These are phyloP conservation scores for Arthroderma sp. DNA, from an alignment of 2,329 filamentous ascomycete species.

Conservation along the genomic window DNA sequence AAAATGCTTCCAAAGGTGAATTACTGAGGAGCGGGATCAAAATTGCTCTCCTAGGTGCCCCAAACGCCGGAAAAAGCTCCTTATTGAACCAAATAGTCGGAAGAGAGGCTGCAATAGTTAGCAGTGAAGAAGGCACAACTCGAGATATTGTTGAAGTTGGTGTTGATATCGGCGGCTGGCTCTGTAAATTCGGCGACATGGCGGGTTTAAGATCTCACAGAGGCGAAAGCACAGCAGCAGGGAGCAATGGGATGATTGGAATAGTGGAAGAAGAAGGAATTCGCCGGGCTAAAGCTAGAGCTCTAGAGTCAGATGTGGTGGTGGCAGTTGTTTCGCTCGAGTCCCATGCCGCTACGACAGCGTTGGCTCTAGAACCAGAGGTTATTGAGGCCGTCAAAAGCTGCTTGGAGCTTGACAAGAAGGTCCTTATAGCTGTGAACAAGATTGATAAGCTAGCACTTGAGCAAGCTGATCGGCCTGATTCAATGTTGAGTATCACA, in stretches of 20 bases:
- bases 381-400: slow-evolving; percentile 41
- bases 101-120: slow-evolving; percentile 89
- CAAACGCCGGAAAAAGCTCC: slow-evolving; percentile 91
- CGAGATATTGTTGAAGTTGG: slow-evolving; percentile 86
- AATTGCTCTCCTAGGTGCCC: slow-evolving; percentile 75
- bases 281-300: slow-evolving; percentile 66
- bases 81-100: slow-evolving; percentile 83
- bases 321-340: slow-evolving; percentile 70
- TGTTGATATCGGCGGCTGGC: slow-evolving; percentile 76
- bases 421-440: slow-evolving; percentile 48
- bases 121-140: slow-evolving; percentile 82
- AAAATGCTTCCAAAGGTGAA: slow-evolving; percentile 69
- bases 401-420: slow-evolving; percentile 37
- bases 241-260: slow-evolving; percentile 39
- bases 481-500: slow-evolving; percentile 4
- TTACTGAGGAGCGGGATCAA: slow-evolving; percentile 73
- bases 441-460: slow-evolving; percentile 41
- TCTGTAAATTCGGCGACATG: slow-evolving; percentile 91
- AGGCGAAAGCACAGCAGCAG: not conserved
- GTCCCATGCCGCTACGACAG: slow-evolving; percentile 18
- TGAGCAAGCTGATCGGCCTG: slow-evolving; percentile 5
- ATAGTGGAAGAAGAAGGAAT: slow-evolving; percentile 82
- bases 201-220: slow-evolving; percentile 59
- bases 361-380: slow-evolving; percentile 36
- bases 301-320: slow-evolving; percentile 71